phyloP scores from a whole-genome alignment of 2,329 filamentous ascomycete species.

The Pseudophaeomoniella oleicola region DNA sequence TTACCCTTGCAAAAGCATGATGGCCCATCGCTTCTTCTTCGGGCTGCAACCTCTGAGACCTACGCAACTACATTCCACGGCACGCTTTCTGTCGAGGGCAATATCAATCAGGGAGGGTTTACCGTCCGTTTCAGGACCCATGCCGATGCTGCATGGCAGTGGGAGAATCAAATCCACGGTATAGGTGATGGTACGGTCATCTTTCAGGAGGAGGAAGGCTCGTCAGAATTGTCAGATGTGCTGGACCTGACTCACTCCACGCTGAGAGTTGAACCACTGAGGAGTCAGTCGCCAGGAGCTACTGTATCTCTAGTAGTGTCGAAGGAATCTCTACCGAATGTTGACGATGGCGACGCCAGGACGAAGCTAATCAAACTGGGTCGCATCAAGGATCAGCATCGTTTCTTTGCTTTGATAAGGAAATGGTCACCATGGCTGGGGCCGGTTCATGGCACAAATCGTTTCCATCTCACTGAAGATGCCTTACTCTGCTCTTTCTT shows the following conservation, averaged over 20 bases:
- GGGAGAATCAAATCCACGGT: constrained; percentile 26
- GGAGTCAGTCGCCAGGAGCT: constrained; percentile 26
- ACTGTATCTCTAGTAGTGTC: constrained; percentile 22
- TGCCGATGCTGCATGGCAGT: constrained; percentile 24
- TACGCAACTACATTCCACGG: background rate
- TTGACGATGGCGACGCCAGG: constrained; percentile 45
- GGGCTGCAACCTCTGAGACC: background rate
- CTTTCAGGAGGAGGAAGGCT: constrained; percentile 15
- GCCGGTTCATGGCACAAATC: constrained; percentile 62
- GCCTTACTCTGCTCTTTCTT: constrained; percentile 68
- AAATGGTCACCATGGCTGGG: constrained; percentile 67
- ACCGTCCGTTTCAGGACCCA: constrained; percentile 28
- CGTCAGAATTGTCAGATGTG: constrained; percentile 11
- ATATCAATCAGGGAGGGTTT: constrained; percentile 12
- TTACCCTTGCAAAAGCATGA: constrained; percentile 8
- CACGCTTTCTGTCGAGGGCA: background rate
- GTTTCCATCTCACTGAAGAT: constrained; percentile 59
- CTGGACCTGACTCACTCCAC: constrained; percentile 20
- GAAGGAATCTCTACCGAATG: constrained; percentile 35
- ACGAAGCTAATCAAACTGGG: constrained; percentile 27
- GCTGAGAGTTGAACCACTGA: constrained; percentile 18
- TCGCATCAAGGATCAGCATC: constrained; percentile 36
- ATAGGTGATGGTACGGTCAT: constrained; percentile 27
- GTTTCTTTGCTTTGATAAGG: constrained; percentile 72
- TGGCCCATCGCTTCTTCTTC: constrained; percentile 12